Evolutionary conservation across 192 early-diverging fungal species (phyloP), one percentile per base, ranked within the genome.

Genomic region (Coemansia erecta): DNA sequence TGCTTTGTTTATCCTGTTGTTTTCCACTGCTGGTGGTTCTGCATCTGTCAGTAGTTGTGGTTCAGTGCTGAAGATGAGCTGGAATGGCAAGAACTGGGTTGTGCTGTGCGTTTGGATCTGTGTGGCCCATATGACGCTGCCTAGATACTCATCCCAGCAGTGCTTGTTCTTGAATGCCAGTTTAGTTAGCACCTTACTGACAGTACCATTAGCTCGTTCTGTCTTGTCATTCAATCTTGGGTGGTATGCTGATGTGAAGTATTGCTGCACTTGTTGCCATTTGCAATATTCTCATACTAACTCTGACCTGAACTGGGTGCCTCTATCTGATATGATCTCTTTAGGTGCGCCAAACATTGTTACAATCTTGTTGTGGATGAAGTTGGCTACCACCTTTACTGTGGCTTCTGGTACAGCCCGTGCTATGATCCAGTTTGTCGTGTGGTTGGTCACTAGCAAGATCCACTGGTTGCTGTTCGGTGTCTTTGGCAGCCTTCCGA

Each of bases 161-260:
- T 31, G 28, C 28, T 31, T 5, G 28, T 64, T 28, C 21, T 52
- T 44, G 12, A 14, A 12, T 10, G 46, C 24, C 15, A 31, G 44
- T 3, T 49, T 40, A 2, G 46, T 3, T 12, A 64, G 45, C 31
- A 31, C 49, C 23, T 39, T 46, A 41, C 56, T 56, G 13, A 64
- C 22, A 13, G 26, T 49, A n/a, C 37, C 35, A 22, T 64, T 54
- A 26, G 33, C 56, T 9, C 62, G 46, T 41, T 64, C 62, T 35
- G 56, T 37, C 39, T 48, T 51, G 7, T 53, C 62, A 22, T 64
- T 64, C 4, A 44, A 55, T 24, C 35, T 23, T 19, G 46, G 62
- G 26, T 64, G 62, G 18, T 64, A 64, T 13, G 44, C 62, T 10
- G 62, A 64, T 0, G 62, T 64, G 19, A 39, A 33, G 6, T 50